Base-by-base conservation (phyloP, 2,329 filamentous ascomycete genomes). In the Fusarium lateritium region DNA sequence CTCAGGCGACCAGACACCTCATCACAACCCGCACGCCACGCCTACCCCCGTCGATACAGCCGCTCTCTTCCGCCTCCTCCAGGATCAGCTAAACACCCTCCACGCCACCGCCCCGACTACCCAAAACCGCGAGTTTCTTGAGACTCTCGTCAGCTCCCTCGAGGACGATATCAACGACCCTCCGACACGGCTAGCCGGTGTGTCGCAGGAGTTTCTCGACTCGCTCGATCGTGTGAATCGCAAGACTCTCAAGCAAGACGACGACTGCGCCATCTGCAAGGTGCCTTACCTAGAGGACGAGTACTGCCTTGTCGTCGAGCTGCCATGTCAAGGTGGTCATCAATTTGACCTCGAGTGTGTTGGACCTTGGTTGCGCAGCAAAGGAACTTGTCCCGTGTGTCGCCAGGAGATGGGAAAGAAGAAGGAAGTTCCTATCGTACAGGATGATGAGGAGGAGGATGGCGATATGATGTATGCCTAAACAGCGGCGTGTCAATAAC, bases 271-370 rank as follows among this genome's bases (percentile, higher is more conserved):
- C 42, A 91, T 91, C 76, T 91, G 89, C 78, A 88, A 86, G 61
- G 86, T 90, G 71, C 79, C 77, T 31, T 90, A 87, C 73, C 80
- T 89, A 46, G 87, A 91, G 71, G 89, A 91, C 73, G 79, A 82
- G 71, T 90, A 88, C 75, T 86, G 85, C 56, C 81, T 91, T 3
- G 88, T 91, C 14, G 89, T 91, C 28, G 84, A 89, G 80, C 81
- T 91, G 73, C 88, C 88, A 40, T 91, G 89, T 75, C 82, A 88
- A 71, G 82, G 81, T 33, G 80, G 77, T 40, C 89, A 91, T 76
- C 79, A 79, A 50, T 91, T 89, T 74, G 89, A 91, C 72, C 78
- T 91, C n/a, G 89, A 91, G 79, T 91, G 89, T 72, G 88, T 91
- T 3, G 86, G 84, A 5, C 89, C 89, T 8, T 91, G 89, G 89